Percentiles rank a stretch among this genome's conserved stretches.
Evolutionary conservation across 78 protist genomes (phyloP).

Genomic region (slime mould (Dictyostelium discoideum)): dicty_2.7 NC_007091.3:2576501-2577000

Average conservation of each 20-base stretch:
- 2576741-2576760: constrained; percentile 29
- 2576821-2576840: not conserved
- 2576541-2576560: not conserved
- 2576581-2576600: not conserved
- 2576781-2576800: not conserved
- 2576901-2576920: not conserved
- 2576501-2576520: not conserved
- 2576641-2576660: constrained; percentile 18
- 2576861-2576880: constrained; percentile 28
- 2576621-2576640: constrained; percentile 21
- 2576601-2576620: not conserved
- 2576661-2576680: constrained; percentile 16
- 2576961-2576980: constrained; percentile 10
- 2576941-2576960: not conserved
- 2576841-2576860: constrained; percentile 13
- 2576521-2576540: constrained; percentile 43
- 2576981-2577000: constrained; percentile 7
- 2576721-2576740: constrained; percentile 10
- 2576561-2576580: constrained; percentile 11
- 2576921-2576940: constrained; percentile 4
- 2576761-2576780: not conserved
- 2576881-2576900: not conserved
- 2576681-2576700: constrained; percentile 14
- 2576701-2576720: constrained; percentile 16
- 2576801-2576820: constrained; percentile 31